Percentiles rank a stretch among this genome's conserved stretches.
These are phyloP conservation scores for Cotoneaster glaucophyllus DNA, from an alignment of 306 rosid species.

Conservation along the genomic window DNA sequence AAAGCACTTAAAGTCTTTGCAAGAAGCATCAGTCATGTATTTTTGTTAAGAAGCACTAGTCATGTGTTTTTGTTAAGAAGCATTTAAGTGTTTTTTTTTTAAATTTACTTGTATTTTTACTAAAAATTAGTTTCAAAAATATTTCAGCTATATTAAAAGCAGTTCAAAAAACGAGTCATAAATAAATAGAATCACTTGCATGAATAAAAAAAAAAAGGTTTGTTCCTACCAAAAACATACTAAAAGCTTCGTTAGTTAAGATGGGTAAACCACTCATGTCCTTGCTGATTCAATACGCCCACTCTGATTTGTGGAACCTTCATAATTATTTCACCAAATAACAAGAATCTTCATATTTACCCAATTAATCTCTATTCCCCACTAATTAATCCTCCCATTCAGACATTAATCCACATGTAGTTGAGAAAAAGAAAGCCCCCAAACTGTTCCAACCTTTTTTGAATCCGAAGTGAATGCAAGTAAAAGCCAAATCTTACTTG, in stretches of 20 bases:
- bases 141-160: too few relatives aligned
- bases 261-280: background rate
- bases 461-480: conserved; percentile 12
- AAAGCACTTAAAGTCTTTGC: too few relatives aligned
- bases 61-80: too few relatives aligned
- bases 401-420: conserved; percentile 1
- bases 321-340: background rate
- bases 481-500: conserved; percentile 31
- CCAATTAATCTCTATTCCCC: conserved; percentile 12
- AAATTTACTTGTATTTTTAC: too few relatives aligned
- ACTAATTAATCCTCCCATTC: background rate
- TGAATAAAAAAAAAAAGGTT: too few relatives aligned
- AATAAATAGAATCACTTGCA: too few relatives aligned
- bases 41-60: too few relatives aligned
- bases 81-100: too few relatives aligned
- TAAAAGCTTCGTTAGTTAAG: background rate
- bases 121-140: too few relatives aligned
- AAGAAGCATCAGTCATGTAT: too few relatives aligned
- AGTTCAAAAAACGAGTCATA: too few relatives aligned
- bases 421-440: background rate
- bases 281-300: conserved; percentile 5
- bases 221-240: background rate
- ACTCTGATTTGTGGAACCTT: conserved; percentile 8
- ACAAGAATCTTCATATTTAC: conserved; percentile 1
- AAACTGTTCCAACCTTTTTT: conserved; percentile 21